These are phyloP conservation scores for Ophiorrhiza pumila DNA, from an alignment of 257 asterid genomes.

Conservation along the genomic window DNA sequence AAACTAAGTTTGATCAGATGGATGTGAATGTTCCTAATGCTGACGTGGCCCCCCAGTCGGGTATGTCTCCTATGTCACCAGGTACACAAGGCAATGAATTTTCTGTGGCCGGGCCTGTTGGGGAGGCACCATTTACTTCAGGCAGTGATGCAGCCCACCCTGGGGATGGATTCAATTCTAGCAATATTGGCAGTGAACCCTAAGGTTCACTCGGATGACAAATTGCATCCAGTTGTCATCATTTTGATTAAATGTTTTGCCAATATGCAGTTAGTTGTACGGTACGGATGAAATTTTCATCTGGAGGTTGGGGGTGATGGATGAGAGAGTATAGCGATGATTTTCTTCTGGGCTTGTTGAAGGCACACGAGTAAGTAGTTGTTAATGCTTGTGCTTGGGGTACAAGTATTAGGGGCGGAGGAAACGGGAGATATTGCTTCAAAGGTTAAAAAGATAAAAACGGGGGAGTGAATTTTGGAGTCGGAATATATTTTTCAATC, in stretches of 20 bases:
- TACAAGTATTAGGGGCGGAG: no score
- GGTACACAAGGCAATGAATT: slow-evolving; percentile 27
- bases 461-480: no score
- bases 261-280: no score
- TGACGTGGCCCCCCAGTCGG: slow-evolving; percentile 6
- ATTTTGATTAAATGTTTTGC: not conserved
- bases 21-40: slow-evolving; percentile 33
- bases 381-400: not conserved
- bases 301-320: not conserved
- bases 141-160: slow-evolving; percentile 11
- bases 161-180: slow-evolving; percentile 27
- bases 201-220: slow-evolving; percentile 1
- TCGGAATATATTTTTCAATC: no score
- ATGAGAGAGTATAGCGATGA: not conserved
- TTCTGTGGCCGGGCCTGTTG: slow-evolving; percentile 28
- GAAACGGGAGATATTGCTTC: no score
- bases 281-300: not conserved
- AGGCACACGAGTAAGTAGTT: not conserved
- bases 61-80: slow-evolving; percentile 25
- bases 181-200: slow-evolving; percentile 30
- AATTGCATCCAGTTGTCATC: not conserved
- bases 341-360: not conserved
- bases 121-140: slow-evolving; percentile 23
- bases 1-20: slow-evolving; percentile 69
- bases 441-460: no score